These are phyloP conservation scores for Ceratocystis huliohia DNA, from an alignment of 2,329 filamentous ascomycete species.

Conservation along the genomic window DNA sequence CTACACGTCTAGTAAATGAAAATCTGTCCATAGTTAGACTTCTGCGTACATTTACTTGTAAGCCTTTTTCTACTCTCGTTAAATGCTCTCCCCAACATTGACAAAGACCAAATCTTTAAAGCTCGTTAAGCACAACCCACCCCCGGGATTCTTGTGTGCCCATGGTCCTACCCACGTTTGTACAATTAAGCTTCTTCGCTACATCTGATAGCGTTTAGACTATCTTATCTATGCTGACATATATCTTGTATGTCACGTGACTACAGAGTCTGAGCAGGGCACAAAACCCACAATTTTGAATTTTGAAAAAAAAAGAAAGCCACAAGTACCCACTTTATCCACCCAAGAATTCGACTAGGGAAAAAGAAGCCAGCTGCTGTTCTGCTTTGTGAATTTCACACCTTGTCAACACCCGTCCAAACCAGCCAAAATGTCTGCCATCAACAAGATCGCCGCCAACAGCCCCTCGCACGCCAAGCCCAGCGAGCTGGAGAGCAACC, in stretches of 20 bases:
- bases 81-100: too few species aligned
- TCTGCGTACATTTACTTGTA: too few species aligned
- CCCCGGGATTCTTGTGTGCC: background rate
- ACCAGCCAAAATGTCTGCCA: conserved; percentile 54
- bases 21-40: too few species aligned
- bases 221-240: background rate
- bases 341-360: background rate
- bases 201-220: background rate
- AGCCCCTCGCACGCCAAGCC: conserved; percentile 92
- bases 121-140: too few species aligned
- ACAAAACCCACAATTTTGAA: conserved; percentile 1
- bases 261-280: background rate
- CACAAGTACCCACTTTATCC: conserved; percentile 11
- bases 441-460: conserved; percentile 98
- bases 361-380: background rate
- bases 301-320: conserved; percentile 2
- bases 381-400: background rate
- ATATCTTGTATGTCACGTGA: conserved; percentile 7
- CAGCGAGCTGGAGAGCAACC: conserved; percentile 93
- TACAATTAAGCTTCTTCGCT: background rate
- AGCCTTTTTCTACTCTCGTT: too few species aligned
- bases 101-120: too few species aligned
- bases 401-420: conserved; percentile 25
- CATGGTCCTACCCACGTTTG: background rate
- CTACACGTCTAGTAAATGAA: too few species aligned